Evolutionary conservation across 345 rosid genomes (phyloP).

Genomic region (Aegle marmelos): DNA sequence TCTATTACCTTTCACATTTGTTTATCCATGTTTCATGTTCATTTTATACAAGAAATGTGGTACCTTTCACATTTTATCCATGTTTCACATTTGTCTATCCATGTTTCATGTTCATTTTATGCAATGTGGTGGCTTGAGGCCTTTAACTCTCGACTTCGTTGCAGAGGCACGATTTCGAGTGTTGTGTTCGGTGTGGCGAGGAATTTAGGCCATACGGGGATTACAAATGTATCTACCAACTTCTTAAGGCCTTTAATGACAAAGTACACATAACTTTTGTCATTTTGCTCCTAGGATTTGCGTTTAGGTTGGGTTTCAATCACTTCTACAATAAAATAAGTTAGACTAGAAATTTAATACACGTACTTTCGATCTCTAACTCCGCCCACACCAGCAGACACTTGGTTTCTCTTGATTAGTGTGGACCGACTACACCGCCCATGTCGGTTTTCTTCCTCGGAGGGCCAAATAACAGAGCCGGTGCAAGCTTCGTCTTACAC

Average conservation of each 20-base stretch:
- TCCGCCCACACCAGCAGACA: not conserved
- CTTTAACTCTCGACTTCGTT: constrained; percentile 41
- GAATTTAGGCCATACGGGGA: constrained; percentile 34
- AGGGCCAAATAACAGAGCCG: not conserved
- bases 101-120: constrained; percentile 51
- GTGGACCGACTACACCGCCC: constrained; percentile 30
- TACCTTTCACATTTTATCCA: constrained; percentile 48
- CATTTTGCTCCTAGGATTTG: not conserved
- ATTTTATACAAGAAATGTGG: constrained; percentile 27
- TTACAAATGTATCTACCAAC: constrained; percentile 29
- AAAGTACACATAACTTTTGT: not conserved
- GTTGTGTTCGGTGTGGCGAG: constrained; percentile 31
- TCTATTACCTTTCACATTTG: constrained; percentile 36
- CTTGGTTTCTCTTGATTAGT: constrained; percentile 17
- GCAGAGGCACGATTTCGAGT: constrained; percentile 30
- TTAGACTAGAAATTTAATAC: not conserved
- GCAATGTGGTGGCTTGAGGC: constrained; percentile 34
- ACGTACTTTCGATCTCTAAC: not conserved
- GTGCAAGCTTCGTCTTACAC: not conserved
- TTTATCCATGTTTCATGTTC: constrained; percentile 63
- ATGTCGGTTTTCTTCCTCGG: constrained; percentile 8
- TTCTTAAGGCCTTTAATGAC: constrained; percentile 35
- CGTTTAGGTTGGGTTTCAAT: no score
- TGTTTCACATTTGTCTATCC: constrained; percentile 51
- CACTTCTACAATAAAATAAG: no score